These are phyloP conservation scores for Nannizzia gypsea DNA, from an alignment of 2,329 filamentous ascomycete genomes.

Conservation along the genomic window DNA sequence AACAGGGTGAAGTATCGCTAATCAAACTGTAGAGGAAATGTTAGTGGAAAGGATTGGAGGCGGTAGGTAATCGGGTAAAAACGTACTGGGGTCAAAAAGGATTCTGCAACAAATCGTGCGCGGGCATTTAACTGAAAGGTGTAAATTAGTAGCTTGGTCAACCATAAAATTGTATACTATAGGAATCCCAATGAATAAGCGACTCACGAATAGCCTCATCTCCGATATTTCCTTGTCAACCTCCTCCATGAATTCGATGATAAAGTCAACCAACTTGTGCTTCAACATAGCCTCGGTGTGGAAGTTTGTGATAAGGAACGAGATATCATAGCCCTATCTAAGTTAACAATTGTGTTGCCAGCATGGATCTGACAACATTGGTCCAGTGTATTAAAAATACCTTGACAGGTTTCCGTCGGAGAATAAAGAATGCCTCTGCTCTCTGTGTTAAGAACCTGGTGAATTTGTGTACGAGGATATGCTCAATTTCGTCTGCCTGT, in stretches of 20 bases:
- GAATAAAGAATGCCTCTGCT: conserved; percentile 92
- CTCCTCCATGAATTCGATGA: conserved; percentile 99
- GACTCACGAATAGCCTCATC: conserved; percentile 96
- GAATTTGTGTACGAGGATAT: conserved; percentile 97
- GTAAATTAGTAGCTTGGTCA: conserved; percentile 21
- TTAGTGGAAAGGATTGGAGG: neutral
- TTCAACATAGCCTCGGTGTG: conserved; percentile 98
- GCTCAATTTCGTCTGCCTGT: conserved; percentile 97
- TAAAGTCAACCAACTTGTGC: conserved; percentile 97
- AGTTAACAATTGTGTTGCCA: neutral
- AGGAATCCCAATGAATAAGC: neutral
- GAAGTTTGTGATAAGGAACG: conserved; percentile 96
- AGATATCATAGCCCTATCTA: conserved; percentile 85
- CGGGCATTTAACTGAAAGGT: conserved; percentile 70
- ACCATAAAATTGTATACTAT: conserved; percentile 5
- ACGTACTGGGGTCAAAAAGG: conserved; percentile 83
- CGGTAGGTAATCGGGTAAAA: neutral
- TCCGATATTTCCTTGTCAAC: conserved; percentile 99
- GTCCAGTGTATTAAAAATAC: conserved; percentile 36
- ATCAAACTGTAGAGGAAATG: conserved; percentile 21
- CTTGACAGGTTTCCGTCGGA: conserved; percentile 90
- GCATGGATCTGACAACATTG: neutral
- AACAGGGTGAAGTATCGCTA: conserved; percentile 9
- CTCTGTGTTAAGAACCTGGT: conserved; percentile 91
- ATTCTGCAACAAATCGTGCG: conserved; percentile 95